A percentile compares a stretch with the other conserved stretches of the same genome.
Conservation (phyloP, 345 rosid species). For the Aquilaria yunnanensis region DNA sequence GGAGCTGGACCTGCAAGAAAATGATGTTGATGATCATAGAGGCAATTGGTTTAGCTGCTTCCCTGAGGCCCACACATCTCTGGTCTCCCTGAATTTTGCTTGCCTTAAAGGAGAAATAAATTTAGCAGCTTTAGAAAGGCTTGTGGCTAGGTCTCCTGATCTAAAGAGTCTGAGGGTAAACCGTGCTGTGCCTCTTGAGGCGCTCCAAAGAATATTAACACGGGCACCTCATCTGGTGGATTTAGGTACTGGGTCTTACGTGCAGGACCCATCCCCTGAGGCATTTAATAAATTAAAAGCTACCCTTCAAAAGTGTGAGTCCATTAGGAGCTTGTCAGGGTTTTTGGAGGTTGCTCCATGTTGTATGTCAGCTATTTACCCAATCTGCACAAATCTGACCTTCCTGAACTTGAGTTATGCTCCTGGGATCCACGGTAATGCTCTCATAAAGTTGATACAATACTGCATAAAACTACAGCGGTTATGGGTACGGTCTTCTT, state of each 20-base stretch:
- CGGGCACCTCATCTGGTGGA: slow-evolving; percentile 71
- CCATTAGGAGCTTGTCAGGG: slow-evolving; percentile 77
- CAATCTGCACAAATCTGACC: slow-evolving; percentile 49
- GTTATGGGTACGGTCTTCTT: slow-evolving; percentile 58
- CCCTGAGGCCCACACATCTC: slow-evolving; percentile 70
- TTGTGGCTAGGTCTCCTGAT: slow-evolving; percentile 84
- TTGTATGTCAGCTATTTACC: slow-evolving; percentile 59
- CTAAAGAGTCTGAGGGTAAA: slow-evolving; percentile 80
- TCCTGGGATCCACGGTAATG: slow-evolving; percentile 55
- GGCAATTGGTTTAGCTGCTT: slow-evolving; percentile 95
- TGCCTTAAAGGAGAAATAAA: slow-evolving; percentile 90
- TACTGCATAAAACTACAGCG: slow-evolving; percentile 70
- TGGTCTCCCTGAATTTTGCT: slow-evolving; percentile 77
- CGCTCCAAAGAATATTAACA: slow-evolving; percentile 53
- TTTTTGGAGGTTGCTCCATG: slow-evolving; percentile 67
- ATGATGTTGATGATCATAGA: slow-evolving; percentile 87
- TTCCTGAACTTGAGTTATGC: slow-evolving; percentile 88
- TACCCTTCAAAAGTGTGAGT: slow-evolving; percentile 44
- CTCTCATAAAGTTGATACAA: slow-evolving; percentile 54
- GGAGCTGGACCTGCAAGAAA: slow-evolving; percentile 98
- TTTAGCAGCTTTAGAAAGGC: slow-evolving; percentile 71
- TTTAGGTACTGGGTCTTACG: slow-evolving; percentile 85
- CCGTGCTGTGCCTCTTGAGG: slow-evolving; percentile 71
- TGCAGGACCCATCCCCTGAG: slow-evolving; percentile 59
- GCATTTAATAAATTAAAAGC: slow-evolving; percentile 36